These are phyloP conservation scores for Echites panduratus DNA, from an alignment of 257 asterid species.

Conservation along the genomic window DNA sequence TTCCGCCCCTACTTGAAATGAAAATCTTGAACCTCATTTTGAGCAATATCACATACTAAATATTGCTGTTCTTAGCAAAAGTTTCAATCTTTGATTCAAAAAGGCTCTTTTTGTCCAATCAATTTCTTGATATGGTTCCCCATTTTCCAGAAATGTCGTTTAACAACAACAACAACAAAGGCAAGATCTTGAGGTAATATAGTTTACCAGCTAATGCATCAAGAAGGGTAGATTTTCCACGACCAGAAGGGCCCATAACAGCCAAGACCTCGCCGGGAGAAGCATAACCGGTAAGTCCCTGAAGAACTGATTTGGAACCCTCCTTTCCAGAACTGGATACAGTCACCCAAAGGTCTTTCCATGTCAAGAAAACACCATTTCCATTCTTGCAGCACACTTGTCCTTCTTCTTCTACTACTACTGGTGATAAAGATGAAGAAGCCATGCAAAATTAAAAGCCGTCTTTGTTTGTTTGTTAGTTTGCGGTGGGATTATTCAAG, in stretches of 20 bases:
- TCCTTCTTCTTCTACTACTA: neutral
- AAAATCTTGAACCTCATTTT: neutral
- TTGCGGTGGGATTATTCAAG: too few species aligned
- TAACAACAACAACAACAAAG: neutral
- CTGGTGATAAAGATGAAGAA: neutral
- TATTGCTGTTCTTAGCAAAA: neutral
- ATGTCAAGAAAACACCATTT: slow-evolving; percentile 21
- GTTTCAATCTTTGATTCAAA: neutral
- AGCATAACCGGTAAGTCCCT: slow-evolving; percentile 29
- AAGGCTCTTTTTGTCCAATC: neutral
- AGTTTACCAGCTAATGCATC: slow-evolving; percentile 37
- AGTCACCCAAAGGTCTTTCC: slow-evolving; percentile 42
- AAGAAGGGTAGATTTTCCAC: slow-evolving; percentile 36
- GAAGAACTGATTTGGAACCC: slow-evolving; percentile 22
- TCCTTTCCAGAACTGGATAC: slow-evolving; percentile 8
- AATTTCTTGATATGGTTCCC: neutral
- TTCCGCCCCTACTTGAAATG: too few species aligned
- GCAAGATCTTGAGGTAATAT: neutral
- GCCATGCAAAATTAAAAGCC: neutral
- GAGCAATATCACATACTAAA: neutral
- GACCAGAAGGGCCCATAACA: slow-evolving; percentile 37
- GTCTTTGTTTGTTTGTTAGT: neutral
- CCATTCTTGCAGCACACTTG: neutral
- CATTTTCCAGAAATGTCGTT: neutral
- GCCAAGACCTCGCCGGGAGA: slow-evolving; percentile 31